A percentile compares a stretch with the other conserved stretches of the same genome.
These are phyloP conservation scores for Solanum virginianum DNA, from an alignment of 257 asterid species.

Conservation along the genomic window DNA sequence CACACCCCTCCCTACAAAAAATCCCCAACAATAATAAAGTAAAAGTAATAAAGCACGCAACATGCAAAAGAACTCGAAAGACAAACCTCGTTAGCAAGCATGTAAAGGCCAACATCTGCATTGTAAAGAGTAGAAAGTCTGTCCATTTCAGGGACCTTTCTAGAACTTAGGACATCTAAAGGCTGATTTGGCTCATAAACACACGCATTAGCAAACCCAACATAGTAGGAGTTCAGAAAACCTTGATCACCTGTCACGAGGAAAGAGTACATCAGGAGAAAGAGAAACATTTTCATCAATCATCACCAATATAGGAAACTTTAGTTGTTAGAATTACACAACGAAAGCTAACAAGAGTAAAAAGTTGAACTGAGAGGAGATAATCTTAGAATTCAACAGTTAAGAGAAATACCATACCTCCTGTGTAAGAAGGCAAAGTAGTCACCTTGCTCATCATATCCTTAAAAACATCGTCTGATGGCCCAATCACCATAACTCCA, in stretches of 20 bases:
- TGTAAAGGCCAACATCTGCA: constrained; percentile 99
- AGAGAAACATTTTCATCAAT: neutral
- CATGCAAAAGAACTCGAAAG: neutral
- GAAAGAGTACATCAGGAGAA: neutral
- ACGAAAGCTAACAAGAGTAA: neutral
- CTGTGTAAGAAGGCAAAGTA: constrained; percentile 84
- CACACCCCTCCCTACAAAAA: neutral
- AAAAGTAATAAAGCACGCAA: neutral
- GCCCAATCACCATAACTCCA: constrained; percentile 98
- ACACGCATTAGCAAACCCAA: constrained; percentile 85
- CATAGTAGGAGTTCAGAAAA: constrained; percentile 81
- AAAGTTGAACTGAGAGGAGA: neutral
- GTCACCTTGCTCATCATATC: constrained; percentile 85
- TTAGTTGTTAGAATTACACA: neutral
- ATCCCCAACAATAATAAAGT: neutral
- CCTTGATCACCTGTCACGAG: constrained; percentile 86
- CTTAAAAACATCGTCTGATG: constrained; percentile 65
- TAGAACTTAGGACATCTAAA: constrained; percentile 58
- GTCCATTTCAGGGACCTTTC: constrained; percentile 87
- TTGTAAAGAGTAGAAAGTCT: constrained; percentile 90
- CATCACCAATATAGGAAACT: neutral
- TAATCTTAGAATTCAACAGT: neutral
- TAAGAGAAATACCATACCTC: constrained; percentile 41
- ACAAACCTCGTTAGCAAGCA: constrained; percentile 96
- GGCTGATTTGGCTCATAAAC: constrained; percentile 67